These are phyloP conservation scores for Amborella trichopoda DNA, from an alignment of 164 flowering plant genomes.

Conservation along the genomic window DNA sequence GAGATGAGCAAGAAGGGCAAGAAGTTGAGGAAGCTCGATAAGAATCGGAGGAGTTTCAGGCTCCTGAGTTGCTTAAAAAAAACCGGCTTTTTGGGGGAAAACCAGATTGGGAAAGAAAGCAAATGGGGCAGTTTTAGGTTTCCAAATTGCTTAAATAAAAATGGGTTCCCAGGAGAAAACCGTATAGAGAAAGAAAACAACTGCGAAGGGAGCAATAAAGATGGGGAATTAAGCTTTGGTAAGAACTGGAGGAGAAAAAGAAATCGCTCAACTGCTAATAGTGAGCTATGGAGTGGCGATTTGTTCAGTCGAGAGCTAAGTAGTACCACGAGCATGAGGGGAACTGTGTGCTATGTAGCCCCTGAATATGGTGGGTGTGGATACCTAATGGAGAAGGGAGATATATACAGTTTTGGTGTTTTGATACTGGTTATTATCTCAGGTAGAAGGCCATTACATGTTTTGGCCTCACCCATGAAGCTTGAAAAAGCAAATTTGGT, in stretches of 20 bases:
- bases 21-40: conserved; percentile 29
- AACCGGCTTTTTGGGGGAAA: no score
- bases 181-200: no score
- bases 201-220: conserved; percentile 2
- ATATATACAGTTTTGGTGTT: conserved; percentile 90
- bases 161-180: no score
- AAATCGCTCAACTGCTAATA: conserved; percentile 28
- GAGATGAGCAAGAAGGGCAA: conserved; percentile 53
- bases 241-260: conserved; percentile 62
- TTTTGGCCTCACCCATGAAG: conserved; percentile 89
- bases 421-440: conserved; percentile 83
- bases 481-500: conserved; percentile 90
- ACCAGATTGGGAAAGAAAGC: no score
- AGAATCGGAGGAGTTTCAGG: conserved; percentile 32
- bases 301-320: conserved; percentile 89
- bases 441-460: conserved; percentile 88
- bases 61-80: no score
- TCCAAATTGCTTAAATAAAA: no score
- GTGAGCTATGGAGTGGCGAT: conserved; percentile 91
- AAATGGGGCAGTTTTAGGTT: no score
- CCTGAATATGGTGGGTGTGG: conserved; percentile 91
- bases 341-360: conserved; percentile 90
- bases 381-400: conserved; percentile 85
- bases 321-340: conserved; percentile 99
- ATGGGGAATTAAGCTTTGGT: conserved; percentile 69